phyloP scores from a whole-genome alignment of 2,329 filamentous ascomycete genomes.

The Diaporthe destruens region DNA sequence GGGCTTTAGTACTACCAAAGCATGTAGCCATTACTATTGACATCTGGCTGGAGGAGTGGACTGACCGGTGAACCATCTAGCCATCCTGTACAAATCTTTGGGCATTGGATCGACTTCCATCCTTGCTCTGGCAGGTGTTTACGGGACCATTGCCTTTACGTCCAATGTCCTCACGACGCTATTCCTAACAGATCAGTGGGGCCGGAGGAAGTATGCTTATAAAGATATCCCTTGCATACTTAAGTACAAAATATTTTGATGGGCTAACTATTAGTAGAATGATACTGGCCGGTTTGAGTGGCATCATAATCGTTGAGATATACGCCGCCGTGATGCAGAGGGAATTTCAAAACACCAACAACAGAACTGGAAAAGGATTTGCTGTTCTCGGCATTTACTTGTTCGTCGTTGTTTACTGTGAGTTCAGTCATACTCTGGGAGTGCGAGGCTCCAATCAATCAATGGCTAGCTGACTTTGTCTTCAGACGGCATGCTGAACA shows the following conservation, averaged over 20 bases:
- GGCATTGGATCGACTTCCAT: constrained; percentile 64
- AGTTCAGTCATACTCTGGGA: constrained; percentile 41
- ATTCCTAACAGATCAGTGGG: constrained; percentile 69
- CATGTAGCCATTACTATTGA: constrained; percentile 39
- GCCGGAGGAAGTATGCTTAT: constrained; percentile 61
- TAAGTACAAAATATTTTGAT: too few species aligned
- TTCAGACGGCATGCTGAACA: constrained; percentile 65
- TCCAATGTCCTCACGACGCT: constrained; percentile 64
- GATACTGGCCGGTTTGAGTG: constrained; percentile 65
- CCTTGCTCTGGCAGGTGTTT: constrained; percentile 66
- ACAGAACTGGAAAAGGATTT: constrained; percentile 69
- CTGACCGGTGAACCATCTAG: constrained; percentile 46
- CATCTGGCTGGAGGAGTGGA: too few species aligned
- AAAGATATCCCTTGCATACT: too few species aligned
- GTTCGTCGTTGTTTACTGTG: constrained; percentile 68
- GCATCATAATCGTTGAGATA: constrained; percentile 68
- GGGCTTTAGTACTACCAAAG: constrained; percentile 39
- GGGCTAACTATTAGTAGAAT: constrained; percentile 53
- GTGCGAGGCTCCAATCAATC: background rate
- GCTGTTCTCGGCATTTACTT: constrained; percentile 71
- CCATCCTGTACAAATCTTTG: constrained; percentile 66
- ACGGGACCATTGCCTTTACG: constrained; percentile 65
- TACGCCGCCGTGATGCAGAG: constrained; percentile 71
- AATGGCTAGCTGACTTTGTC: background rate
- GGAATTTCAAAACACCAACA: constrained; percentile 66